A percentile compares a stretch with the other conserved stretches of the same genome.
Conservation (phyloP, 345 rosid genomes). For the Erodium maritimum region DNA sequence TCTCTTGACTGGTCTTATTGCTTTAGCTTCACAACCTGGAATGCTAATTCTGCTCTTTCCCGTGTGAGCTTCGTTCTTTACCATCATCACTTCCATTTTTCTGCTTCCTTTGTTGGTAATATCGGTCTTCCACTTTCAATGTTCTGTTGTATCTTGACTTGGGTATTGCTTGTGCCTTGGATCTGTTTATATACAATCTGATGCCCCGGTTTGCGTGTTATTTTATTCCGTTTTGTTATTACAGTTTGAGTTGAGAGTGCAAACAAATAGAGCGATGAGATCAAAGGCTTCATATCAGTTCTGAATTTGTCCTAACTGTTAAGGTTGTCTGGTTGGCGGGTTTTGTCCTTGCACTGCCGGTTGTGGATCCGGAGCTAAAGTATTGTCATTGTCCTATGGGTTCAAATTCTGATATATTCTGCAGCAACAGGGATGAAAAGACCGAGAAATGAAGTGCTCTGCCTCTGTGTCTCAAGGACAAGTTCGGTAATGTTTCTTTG, state of each 20-base stretch:
- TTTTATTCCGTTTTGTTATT: background rate
- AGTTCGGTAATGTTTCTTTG: background rate
- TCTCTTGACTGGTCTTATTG: slow-evolving; percentile 21
- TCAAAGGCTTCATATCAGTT: background rate
- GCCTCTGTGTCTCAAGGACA: too few relatives aligned
- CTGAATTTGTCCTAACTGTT: background rate
- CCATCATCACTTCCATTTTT: slow-evolving; percentile 30
- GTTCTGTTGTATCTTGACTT: background rate
- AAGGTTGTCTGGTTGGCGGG: background rate
- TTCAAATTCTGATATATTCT: background rate
- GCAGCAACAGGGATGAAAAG: background rate
- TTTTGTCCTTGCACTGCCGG: background rate
- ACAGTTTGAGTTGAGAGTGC: background rate
- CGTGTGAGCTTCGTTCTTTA: slow-evolving; percentile 23
- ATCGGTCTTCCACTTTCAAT: background rate
- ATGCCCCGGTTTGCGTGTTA: background rate
- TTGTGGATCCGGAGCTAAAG: background rate
- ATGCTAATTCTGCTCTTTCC: slow-evolving; percentile 15
- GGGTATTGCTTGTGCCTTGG: background rate
- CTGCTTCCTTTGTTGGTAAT: background rate
- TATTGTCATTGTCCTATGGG: background rate
- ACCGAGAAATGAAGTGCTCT: too few relatives aligned
- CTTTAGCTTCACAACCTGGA: slow-evolving; percentile 9
- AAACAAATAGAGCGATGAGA: background rate
- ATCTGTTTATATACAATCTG: background rate